A percentile compares a stretch with the other conserved stretches of the same genome.
Evolutionary conservation across 2,329 filamentous ascomycete species (phyloP).

Genomic region (Arthrobotrys musiformis): DNA sequence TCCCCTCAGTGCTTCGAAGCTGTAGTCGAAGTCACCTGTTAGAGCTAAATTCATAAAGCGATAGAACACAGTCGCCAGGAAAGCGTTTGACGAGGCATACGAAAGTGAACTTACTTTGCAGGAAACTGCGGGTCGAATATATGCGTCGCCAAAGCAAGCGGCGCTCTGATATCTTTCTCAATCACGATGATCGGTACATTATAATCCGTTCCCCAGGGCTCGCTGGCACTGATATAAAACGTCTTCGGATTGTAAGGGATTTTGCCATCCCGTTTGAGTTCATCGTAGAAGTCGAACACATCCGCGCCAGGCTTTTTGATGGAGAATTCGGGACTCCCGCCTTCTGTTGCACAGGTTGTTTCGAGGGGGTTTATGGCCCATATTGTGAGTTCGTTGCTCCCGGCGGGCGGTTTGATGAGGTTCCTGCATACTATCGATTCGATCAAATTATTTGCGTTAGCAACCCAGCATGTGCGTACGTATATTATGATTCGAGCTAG

Average conservation of each 20-base stretch:
- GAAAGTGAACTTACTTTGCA: background rate
- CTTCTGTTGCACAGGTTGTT: slow-evolving; percentile 26
- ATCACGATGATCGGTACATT: slow-evolving; percentile 18
- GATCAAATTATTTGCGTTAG: no score
- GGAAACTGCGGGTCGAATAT: background rate
- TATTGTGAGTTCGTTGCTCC: background rate
- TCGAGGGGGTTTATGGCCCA: slow-evolving; percentile 18
- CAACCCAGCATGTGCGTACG: no score
- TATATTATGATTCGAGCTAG: background rate
- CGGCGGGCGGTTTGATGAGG: background rate
- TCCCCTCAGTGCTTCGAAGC: background rate
- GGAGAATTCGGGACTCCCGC: slow-evolving; percentile 14
- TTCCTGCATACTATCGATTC: slow-evolving; percentile 30
- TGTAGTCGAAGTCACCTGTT: background rate
- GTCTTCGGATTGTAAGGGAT: slow-evolving; percentile 3
- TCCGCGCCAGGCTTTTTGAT: background rate
- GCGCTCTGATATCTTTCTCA: background rate
- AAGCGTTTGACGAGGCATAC: background rate
- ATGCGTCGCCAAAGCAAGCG: background rate
- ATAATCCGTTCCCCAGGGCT: background rate
- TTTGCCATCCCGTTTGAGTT: slow-evolving; percentile 3
- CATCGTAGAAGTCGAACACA: slow-evolving; percentile 21
- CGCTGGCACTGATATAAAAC: slow-evolving; percentile 17
- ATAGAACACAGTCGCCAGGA: background rate
- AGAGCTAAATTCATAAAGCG: no score